Percentiles rank a stretch among this genome's conserved stretches.
Evolutionary conservation across 257 asterid species (phyloP).

Genomic region (Ligustrum vulgare): DNA sequence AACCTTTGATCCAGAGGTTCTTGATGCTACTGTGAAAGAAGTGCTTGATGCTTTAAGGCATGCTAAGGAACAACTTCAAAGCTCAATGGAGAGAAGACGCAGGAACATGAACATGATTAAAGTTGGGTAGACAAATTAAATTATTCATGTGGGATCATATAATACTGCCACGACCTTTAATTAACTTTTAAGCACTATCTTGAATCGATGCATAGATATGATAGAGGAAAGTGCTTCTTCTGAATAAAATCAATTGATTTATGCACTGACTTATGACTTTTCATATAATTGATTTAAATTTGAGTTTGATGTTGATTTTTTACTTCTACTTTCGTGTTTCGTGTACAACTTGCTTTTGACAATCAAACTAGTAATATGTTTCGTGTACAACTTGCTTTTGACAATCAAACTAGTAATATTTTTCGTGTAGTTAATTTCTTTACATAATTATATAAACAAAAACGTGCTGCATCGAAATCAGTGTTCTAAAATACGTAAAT

Average conservation of each 20-base stretch:
- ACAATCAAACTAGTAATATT: background rate
- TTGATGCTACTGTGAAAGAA: constrained; percentile 67
- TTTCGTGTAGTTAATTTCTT: too few relatives aligned
- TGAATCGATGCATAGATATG: background rate
- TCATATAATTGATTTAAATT: too few relatives aligned
- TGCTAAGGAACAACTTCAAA: constrained; percentile 67
- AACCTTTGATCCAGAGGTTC: constrained; percentile 54
- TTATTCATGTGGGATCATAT: background rate
- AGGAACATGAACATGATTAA: constrained; percentile 34
- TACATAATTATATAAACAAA: too few relatives aligned
- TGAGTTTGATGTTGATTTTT: background rate
- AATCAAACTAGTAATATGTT: too few relatives aligned
- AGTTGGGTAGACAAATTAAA: constrained; percentile 48
- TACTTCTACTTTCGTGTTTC: background rate
- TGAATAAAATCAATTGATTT: too few relatives aligned
- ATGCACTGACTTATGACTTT: too few relatives aligned
- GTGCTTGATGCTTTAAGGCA: constrained; percentile 57
- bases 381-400: background rate
- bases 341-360: background rate
- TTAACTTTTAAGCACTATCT: background rate
- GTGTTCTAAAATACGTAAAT: too few relatives aligned
- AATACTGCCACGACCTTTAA: background rate
- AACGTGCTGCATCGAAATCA: too few relatives aligned
- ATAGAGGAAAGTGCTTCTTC: background rate
- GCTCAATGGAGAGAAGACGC: constrained; percentile 51